Evolutionary conservation across 1,284 basidiomycete genomes (phyloP).

Genomic region (Cutaneotrichosporon cavernicola): DNA sequence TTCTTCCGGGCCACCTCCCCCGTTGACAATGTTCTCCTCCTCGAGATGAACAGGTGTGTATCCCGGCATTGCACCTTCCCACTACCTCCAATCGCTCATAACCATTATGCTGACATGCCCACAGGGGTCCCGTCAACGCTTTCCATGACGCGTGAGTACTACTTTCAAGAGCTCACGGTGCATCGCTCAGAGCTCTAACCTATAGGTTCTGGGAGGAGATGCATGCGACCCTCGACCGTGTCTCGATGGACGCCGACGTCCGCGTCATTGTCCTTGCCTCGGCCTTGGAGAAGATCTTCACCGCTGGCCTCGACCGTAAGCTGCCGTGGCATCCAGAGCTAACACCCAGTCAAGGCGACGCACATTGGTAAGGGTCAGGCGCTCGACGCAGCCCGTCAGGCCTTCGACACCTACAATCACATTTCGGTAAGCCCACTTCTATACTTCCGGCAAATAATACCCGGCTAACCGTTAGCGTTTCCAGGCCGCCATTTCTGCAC

Average conservation of each 20-base stretch:
- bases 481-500: constrained; percentile 68
- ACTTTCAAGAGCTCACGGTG: neutral
- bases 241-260: constrained; percentile 61
- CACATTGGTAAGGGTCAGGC: constrained; percentile 22
- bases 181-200: neutral
- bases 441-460: neutral
- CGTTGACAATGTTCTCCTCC: constrained; percentile 41
- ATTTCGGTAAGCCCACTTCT: constrained; percentile 53
- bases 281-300: constrained; percentile 67
- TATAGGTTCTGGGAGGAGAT: constrained; percentile 72
- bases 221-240: constrained; percentile 61
- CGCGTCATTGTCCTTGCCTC: constrained; percentile 72
- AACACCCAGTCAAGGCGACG: constrained; percentile 14
- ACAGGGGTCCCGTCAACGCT: constrained; percentile 71
- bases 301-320: constrained; percentile 76
- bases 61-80: neutral
- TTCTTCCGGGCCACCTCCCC: constrained; percentile 36
- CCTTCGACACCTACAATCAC: constrained; percentile 58
- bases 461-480: constrained; percentile 54
- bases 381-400: constrained; percentile 61
- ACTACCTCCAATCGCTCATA: neutral
- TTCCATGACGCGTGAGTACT: constrained; percentile 62
- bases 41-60: constrained; percentile 52
- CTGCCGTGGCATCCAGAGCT: constrained; percentile 15
- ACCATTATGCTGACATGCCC: neutral